Evolutionary conservation across 2,329 filamentous ascomycete species (phyloP), one percentile per base, ranked within the genome.

Genomic region (Blastomyces parvus): DNA sequence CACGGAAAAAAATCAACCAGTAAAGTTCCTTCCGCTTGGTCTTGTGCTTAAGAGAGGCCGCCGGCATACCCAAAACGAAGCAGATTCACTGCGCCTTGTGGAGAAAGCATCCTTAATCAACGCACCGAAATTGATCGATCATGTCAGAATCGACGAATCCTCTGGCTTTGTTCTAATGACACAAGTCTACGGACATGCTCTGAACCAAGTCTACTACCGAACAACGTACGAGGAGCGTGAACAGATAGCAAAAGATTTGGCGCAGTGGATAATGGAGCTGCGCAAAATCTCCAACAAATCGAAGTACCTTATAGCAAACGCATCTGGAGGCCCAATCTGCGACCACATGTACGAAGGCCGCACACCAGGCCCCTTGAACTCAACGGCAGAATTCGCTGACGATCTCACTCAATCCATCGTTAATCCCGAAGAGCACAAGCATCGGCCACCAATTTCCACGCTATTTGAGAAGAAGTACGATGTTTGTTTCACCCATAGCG

Each of bases 151-250:
- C 30, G 48, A 62, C 14, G 40, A 60, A 40, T 27, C 11, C 42
- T 46, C 53, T 30, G 65, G 64, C 11, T 67, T 55, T n/a, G 44
- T 67, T 42, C 46, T 67, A 27, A 67, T 67, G 65, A 66, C 65
- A 63, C 63, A 19, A 27, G 46, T 66, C 5, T 50, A 58, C 36
- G 65, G 65, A 13, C 42, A 63, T 19, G 46, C 60, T 13, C 50
- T 59, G 2, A 55, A 60, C 9, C 33, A 59, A 1, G 55, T 67
- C 27, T 48, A 55, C 22, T 62, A 59, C 22, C 55, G 56, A 17
- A 64, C 63, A 61, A 63, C 64, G 27, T 66, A 67, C 38, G 64
- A 66, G 44, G 64, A 66, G 42, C 59, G 61, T 0, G n/a, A 62
- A 22, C 64, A 66, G 48, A 25, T 66, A 52, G 61, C 58, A 48